Base-by-base conservation (phyloP, 495 filamentous ascomycete genomes). In the Hypoxylon lenormandii region DNA sequence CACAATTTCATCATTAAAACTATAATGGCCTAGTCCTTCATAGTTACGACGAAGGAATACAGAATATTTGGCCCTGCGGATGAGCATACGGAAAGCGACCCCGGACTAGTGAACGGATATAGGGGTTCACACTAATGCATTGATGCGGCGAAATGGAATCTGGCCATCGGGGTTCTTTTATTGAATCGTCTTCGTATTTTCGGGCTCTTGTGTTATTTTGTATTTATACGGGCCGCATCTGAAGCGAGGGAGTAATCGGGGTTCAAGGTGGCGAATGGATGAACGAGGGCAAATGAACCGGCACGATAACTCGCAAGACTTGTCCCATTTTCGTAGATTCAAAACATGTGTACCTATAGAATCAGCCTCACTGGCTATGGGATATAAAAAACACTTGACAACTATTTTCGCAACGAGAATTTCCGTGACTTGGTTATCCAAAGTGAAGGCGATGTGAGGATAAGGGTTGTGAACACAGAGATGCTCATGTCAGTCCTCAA, bases 61-160 rank as follows among this genome's bases (percentile, higher is more conserved):
- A 43, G 18, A 60, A 28, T 11, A 15, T 45, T 23, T 21, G 30
- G 36, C 23, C n/a, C 22, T 38, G 46, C 21, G 58, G 66, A 63
- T 43, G 47, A 60, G 40, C 37, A 45, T 26, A 60, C 23, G 48
- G 49, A 19, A 45, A 54, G 22, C 45, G 11, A 30, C 50, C 37
- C 48, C 19, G 15, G 18, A 36, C n/a, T 16, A 36, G 28, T 23
- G 38, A 45, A 53, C 15, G 8, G 7, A 8, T 1, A 37, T 26
- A 21, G 45, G 19, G 19, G 55, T 64, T 46, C 43, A 57, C 46
- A 68, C 40, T 37, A 59, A 70, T 70, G 68, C 68, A 70, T 70
- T 52, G 52, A 65, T n/a, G 47, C 40, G 68, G 68, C 68, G 68
- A 65, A 70, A 58, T 6, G 61, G 61, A 37, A 37, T 62, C 10